Evolutionary conservation across 2,329 filamentous ascomycete species (phyloP).

Genomic region (Diaporthe caulivora): DNA sequence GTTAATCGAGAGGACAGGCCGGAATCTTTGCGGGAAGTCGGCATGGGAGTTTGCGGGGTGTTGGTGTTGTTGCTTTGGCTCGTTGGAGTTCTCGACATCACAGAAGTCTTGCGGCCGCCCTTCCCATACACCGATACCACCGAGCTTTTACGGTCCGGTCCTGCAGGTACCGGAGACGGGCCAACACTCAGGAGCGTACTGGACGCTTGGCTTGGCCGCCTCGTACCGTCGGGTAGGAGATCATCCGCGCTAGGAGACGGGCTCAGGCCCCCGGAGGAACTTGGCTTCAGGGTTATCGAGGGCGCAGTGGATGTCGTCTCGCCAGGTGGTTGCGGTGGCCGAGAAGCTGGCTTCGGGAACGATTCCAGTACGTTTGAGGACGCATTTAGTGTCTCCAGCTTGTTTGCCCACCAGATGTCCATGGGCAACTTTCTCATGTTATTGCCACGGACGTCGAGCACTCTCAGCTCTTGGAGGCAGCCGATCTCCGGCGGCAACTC

Average conservation of each 20-base stretch:
- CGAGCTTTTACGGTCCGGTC: constrained; percentile 81
- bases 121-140: constrained; percentile 84
- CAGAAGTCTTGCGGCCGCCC: constrained; percentile 86
- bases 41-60: constrained; percentile 60
- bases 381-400: constrained; percentile 90
- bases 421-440: constrained; percentile 89
- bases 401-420: constrained; percentile 96
- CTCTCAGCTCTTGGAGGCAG: constrained; percentile 83
- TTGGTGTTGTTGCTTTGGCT: constrained; percentile 59
- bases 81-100: constrained; percentile 74
- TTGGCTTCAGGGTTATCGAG: constrained; percentile 51
- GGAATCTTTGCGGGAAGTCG: constrained; percentile 84
- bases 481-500: constrained; percentile 90
- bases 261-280: constrained; percentile 57
- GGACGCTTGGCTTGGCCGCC: constrained; percentile 83
- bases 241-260: constrained; percentile 83
- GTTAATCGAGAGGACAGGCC: constrained; percentile 82
- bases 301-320: constrained; percentile 53
- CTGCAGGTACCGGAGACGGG: constrained; percentile 74
- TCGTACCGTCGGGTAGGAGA: constrained; percentile 66
- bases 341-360: constrained; percentile 88
- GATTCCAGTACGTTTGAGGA: constrained; percentile 93
- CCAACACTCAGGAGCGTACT: constrained; percentile 81
- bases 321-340: constrained; percentile 71
- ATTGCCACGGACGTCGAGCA: constrained; percentile 92